Evolutionary conservation across 2,329 filamentous ascomycete species (phyloP), one percentile per base, ranked within the genome.

Genomic region (Venturia pyrina): DNA sequence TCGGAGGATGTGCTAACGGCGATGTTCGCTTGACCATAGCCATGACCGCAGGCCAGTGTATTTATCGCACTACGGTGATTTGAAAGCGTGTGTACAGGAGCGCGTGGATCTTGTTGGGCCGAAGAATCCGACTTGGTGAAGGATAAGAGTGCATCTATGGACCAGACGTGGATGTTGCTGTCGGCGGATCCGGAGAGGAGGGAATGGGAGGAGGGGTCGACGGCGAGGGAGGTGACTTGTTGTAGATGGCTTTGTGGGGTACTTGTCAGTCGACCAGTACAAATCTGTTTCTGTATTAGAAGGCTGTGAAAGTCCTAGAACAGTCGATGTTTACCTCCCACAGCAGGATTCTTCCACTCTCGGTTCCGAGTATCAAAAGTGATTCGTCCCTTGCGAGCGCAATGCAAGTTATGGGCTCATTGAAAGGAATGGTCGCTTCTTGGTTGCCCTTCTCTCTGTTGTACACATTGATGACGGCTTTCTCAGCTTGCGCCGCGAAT

Each of bases 401-500:
- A 71, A 96, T 79, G 76, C 89, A 92, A 69, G 87, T 87, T 72
- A 99, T 91, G 71, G 87, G 85, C 77, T 98, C 93, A 0, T 89
- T 87, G 72, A 99, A 96, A 0, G 93, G 89, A 24, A 98, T 86
- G 21, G 91, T 84, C 7, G 91, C 89, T 78, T 98, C 93, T 74
- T 97, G 92, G 71, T 90, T 95, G 37, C 90, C 90, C 69, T 90
- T 89, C 67, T 87, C 83, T 65, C 92, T 85, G 66, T 85, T 93
- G 78, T 98, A 99, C 65, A 99, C 91, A 77, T 98, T 91, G 1
- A 99, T 84, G 53, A 96, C 90, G 0, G 92, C 91, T 77, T 96
- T 98, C 69, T 93, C 92, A 62, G 89, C 84, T 75, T 99, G 95
- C 4, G 91, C 93, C 4, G 93, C 89, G 75, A 96, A 99, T 60